phyloP scores from a whole-genome alignment of 768 basidiomycete genomes.

The Mycena venus region DNA sequence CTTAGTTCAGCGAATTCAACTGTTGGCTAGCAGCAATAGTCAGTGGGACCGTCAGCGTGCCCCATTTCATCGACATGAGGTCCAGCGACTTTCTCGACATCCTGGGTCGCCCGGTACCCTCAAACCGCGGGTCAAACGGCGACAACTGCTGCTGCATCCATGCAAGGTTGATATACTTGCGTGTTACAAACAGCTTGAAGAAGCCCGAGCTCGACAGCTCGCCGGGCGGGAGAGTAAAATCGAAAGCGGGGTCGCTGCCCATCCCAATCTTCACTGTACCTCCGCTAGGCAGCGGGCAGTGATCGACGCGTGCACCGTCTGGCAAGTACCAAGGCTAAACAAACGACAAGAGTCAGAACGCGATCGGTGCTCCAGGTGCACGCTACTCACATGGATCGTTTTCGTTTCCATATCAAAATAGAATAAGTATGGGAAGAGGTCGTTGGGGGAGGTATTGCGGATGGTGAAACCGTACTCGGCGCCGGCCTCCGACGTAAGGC shows the following conservation, averaged over 20 bases:
- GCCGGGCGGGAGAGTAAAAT: background rate
- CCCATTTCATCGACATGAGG: no score
- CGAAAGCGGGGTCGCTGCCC: no score
- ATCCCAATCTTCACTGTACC: no score
- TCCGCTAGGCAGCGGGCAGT: no score
- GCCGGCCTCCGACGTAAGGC: background rate
- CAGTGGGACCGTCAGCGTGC: no score
- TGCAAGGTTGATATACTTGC: background rate
- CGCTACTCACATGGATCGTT: background rate
- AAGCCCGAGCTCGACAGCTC: background rate
- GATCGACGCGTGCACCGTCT: no score
- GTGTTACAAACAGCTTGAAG: background rate
- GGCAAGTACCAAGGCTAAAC: background rate
- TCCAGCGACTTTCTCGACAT: background rate
- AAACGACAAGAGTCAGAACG: background rate
- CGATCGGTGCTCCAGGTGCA: background rate
- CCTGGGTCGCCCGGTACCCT: background rate
- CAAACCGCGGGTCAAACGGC: no score
- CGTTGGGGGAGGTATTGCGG: background rate
- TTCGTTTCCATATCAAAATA: background rate
- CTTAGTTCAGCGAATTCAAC: no score
- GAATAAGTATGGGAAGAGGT: slow-evolving; percentile 4
- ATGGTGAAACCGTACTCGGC: slow-evolving; percentile 13
- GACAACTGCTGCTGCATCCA: background rate
- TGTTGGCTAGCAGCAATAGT: no score